Percentiles rank a stretch among this genome's conserved stretches.
These are phyloP conservation scores for Polychaeton citri DNA, from an alignment of 2,329 filamentous ascomycete genomes.

Conservation along the genomic window DNA sequence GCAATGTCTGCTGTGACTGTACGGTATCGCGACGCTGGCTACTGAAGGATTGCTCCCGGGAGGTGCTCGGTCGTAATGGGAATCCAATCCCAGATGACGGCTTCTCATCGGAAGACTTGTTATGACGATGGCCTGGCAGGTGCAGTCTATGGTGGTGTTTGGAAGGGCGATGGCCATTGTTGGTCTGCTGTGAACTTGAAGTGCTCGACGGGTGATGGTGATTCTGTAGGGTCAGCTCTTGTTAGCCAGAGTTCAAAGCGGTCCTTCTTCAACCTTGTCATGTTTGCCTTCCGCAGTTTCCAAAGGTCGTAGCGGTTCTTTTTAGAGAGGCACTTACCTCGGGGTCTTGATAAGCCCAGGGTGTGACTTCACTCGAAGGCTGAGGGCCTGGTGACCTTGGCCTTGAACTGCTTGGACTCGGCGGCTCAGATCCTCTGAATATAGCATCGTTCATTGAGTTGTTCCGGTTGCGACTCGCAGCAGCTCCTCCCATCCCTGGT, in stretches of 20 bases:
- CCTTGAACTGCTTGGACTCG: constrained; percentile 61
- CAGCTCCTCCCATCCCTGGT: constrained; percentile 24
- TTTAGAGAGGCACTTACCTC: too few species aligned
- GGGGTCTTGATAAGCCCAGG: constrained; percentile 73
- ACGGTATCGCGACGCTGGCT: constrained; percentile 37
- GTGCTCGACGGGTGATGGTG: constrained; percentile 16
- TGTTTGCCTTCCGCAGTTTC: neutral
- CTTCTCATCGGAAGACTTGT: constrained; percentile 49
- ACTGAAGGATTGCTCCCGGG: constrained; percentile 57
- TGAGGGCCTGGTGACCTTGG: constrained; percentile 55
- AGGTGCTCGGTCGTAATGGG: constrained; percentile 56
- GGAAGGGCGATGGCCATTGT: constrained; percentile 16
- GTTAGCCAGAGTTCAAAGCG: too few species aligned
- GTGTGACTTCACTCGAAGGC: constrained; percentile 70
- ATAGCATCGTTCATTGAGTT: constrained; percentile 62
- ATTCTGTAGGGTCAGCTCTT: too few species aligned
- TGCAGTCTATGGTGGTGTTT: constrained; percentile 40
- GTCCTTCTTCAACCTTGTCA: too few species aligned
- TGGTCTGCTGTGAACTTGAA: constrained; percentile 7
- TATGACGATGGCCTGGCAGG: constrained; percentile 54
- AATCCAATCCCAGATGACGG: constrained; percentile 30
- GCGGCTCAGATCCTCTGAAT: constrained; percentile 39
- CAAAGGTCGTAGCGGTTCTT: neutral
- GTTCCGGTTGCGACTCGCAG: constrained; percentile 50
- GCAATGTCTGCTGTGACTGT: constrained; percentile 36